Base-by-base conservation (phyloP, 805 yeast species). In the Wickerhamomyces chaumierensis region DNA sequence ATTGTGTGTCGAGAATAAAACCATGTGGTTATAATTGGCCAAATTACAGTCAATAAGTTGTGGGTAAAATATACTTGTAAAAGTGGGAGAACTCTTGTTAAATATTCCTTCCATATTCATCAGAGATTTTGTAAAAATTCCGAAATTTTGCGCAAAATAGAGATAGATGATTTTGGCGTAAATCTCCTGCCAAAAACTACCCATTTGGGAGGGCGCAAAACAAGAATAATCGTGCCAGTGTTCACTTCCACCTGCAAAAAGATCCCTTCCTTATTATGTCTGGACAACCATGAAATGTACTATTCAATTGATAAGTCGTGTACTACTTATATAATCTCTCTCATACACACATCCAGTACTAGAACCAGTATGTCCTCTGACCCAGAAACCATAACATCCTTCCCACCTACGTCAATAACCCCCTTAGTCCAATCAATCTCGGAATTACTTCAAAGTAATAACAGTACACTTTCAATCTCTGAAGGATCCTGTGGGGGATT, bases 401-500 rank as follows among this genome's bases (percentile, higher is more conserved):
- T 82, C 49, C 90, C 90, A 14, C 84, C 88, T 3, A 56, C 57
- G 7, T 75, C 71, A 15, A 63, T 80, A 5, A 56, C 62, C 33
- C 50, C 42, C 18, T 60, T 77, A 9, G 86, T 82, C 3, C 52
- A 53, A 9, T 60, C 66, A 51, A 82, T 85, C 33, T 78, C 92
- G 0, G 58, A 55, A 28, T 62, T 77, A 5, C 65, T 85, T 18
- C 58, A 71, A 16, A 53, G 56, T 16, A 63, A 76, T 20, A 58
- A 67, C 13, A 78, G 79, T 53, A 81, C 94, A 1, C 61, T 85
- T 18, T 83, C 94, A 0, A 80, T 82, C 1, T 77, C 88, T 5
- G 95, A 85, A 51, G 87, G 88, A 3, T 94, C 95, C 0, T 85
- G 95, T 56, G 95, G 95, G 8, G 95, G 95, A 0, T 66, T 85